Evolutionary conservation across 306 rosid species (phyloP), one percentile per base, ranked within the genome.

Genomic region (Medicago ruthenica): DNA sequence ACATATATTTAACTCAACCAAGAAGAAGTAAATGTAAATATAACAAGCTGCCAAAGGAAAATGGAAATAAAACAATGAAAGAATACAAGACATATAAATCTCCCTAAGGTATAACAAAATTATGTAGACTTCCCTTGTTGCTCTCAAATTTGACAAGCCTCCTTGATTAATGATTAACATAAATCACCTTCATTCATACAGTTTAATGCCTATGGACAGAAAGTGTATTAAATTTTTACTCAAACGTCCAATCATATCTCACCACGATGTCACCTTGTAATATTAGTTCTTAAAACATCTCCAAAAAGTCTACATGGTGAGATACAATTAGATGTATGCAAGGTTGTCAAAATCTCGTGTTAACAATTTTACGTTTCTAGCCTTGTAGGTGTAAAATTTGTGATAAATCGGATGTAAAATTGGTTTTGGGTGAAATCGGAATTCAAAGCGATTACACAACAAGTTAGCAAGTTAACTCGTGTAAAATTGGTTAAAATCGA

Each of bases 141-240:
- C 36, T 73, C 76, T 72, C 17, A 73, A 51, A 77, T 47, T 65
- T 63, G 16, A 44, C 13, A 42, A 17, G 47, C 21, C 60, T 69
- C 42, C 60, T 54, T 62, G 42, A 76, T 76, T 53, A 76, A 76
- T 62, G 67, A 69, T 31, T 45, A 37, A 44, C 73, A 63, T 51
- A 76, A 44, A 70, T n/a, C 47, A 9, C 70, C 73, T 59, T 41
- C 60, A 27, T 67, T 67, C 17, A 57, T 17, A 36, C 7, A 18
- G 18, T 51, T 51, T 54, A 54, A 54, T 54, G 22, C 14, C 61
- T 20, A 54, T 9, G 31, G 31, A 18, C 31, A 1, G 2, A 54
- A 54, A 54, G 24, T 18, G 13, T 54, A 54, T 18, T 8, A 4
- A 54, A 2, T 9, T 17, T 17, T 17, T 54, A 54, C 61, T 18